Evolutionary conservation across 352 stramenopile genomes (phyloP), one percentile per base, ranked within the genome.

Genomic region (Pythium insidiosum): DNA sequence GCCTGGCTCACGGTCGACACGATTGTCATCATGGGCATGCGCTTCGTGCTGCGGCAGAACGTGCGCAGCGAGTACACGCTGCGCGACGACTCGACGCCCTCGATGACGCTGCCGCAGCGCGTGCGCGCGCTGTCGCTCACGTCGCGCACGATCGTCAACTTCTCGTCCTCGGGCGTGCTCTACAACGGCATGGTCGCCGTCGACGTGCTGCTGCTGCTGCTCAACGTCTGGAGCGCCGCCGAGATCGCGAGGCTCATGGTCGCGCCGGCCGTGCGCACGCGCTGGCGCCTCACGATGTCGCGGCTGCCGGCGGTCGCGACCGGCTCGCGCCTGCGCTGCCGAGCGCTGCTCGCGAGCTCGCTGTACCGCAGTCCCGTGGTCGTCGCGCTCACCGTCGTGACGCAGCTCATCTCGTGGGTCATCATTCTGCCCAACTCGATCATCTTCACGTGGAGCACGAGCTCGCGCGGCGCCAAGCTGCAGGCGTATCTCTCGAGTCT

Each of bases 321-420:
- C 16, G 4, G 12, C 24, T 16, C 19, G 45, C 24, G 13, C 49
- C 11, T 28, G 38, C 7, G 34, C 42, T 12, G 46, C 42, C 33
- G 37, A 34, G n/a, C 23, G 44, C 23, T 22, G 24, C 35, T 62
- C 18, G 45, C 58, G 2, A 66, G 53, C n/a, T 73, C 67, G 5
- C 47, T 85, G 5, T 60, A 66, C 26, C 69, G 69, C 41, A 81
- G 63, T 34, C 58, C 59, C 3, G 50, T 66, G 2, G 57, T 68
- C 12, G 39, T 68, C 3, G 47, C 73, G 11, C 5, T 62, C 23
- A 25, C 59, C 11, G 61, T 54, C 3, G 24, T 37, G 29, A 40
- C 46, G 16, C 58, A 63, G 22, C 23, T 74, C 28, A 34, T 85
- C 28, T 80, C 67, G 22, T 85, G 73, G 73, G n/a, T n/a, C n/a